Conservation (phyloP, 306 rosid species). For the Lithocarpus polystachyus region DNA sequence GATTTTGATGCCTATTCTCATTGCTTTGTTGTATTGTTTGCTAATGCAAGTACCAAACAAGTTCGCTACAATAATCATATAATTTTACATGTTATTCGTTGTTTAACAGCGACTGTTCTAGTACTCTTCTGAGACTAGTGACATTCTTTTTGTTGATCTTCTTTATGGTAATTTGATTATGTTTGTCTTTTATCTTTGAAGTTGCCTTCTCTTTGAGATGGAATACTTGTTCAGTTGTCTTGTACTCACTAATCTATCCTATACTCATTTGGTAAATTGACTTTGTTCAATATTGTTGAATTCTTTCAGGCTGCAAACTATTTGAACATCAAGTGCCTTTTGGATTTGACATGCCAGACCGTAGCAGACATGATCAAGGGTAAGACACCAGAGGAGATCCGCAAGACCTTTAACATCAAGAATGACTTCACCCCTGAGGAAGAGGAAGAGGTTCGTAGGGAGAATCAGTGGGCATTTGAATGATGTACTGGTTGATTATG, state of each 20-base stretch:
- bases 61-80: no score
- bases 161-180: not conserved
- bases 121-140: not conserved
- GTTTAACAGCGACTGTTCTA: not conserved
- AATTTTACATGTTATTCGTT: no score
- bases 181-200: not conserved
- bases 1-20: no score
- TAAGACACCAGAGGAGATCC: slow-evolving; percentile 75
- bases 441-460: slow-evolving; percentile 79
- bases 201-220: not conserved
- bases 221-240: not conserved
- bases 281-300: not conserved
- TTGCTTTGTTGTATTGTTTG: no score
- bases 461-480: slow-evolving; percentile 86
- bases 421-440: slow-evolving; percentile 78
- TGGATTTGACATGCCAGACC: slow-evolving; percentile 74
- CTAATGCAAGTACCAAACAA: not conserved
- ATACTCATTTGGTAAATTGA: no score
- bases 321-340: slow-evolving; percentile 69
- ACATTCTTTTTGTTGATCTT: not conserved
- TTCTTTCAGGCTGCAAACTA: slow-evolving; percentile 71
- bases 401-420: slow-evolving; percentile 70
- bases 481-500: slow-evolving; percentile 19
- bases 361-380: slow-evolving; percentile 88
- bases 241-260: no score